Conservation (phyloP, 2,329 filamentous ascomycete genomes). For the Macrophomina phaseolina region DNA sequence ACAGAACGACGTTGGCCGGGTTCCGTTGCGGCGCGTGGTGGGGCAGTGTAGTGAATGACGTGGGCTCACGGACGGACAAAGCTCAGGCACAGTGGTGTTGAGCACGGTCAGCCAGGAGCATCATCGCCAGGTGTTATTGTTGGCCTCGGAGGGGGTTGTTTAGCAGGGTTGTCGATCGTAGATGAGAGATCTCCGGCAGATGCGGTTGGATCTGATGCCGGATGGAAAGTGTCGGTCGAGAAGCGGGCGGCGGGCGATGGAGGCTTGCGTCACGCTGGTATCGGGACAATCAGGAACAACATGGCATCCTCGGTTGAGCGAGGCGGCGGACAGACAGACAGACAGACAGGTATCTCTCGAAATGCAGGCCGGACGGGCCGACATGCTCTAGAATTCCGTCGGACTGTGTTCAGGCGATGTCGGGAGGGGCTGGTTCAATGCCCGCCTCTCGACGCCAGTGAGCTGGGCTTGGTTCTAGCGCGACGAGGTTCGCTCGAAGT, state of each 20-base stretch:
- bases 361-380: too few species aligned
- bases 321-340: background rate
- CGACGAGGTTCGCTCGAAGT: background rate
- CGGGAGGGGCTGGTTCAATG: background rate
- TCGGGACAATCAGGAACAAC: background rate
- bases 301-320: background rate
- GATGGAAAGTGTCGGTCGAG: background rate
- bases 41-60: constrained; percentile 8
- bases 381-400: background rate
- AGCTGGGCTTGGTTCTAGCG: too few species aligned
- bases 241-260: background rate
- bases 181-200: constrained; percentile 12
- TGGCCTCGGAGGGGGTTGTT: background rate
- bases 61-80: background rate
- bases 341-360: background rate
- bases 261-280: background rate
- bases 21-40: constrained; percentile 1
- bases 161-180: constrained; percentile 6
- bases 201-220: constrained; percentile 17
- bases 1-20: background rate
- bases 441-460: too few species aligned
- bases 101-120: background rate
- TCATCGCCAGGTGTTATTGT: background rate
- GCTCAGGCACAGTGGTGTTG: background rate
- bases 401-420: constrained; percentile 1